Percentiles rank a stretch among this genome's conserved stretches.
These are phyloP conservation scores for Candida sanyaensis DNA, from an alignment of 1,139 yeast species.

Conservation along the genomic window DNA sequence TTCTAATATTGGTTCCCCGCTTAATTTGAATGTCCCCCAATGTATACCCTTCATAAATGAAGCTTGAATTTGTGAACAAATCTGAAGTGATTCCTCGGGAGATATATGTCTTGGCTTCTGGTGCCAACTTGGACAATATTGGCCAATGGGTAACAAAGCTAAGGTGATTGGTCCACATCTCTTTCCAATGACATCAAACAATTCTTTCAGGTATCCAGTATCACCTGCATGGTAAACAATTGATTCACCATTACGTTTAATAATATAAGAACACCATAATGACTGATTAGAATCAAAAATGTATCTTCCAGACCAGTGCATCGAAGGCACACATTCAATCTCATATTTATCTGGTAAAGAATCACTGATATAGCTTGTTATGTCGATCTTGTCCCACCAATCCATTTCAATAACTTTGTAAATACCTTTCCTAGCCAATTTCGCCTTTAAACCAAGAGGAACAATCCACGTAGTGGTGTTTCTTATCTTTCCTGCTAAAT, in stretches of 20 bases:
- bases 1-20: constrained; percentile 85
- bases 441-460: constrained; percentile 72
- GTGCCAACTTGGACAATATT: constrained; percentile 95
- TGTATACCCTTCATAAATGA: constrained; percentile 80
- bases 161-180: constrained; percentile 65
- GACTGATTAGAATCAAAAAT: constrained; percentile 76
- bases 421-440: constrained; percentile 57
- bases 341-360: constrained; percentile 59
- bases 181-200: constrained; percentile 65
- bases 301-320: constrained; percentile 96
- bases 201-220: constrained; percentile 79
- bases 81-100: constrained; percentile 73
- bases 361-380: constrained; percentile 35
- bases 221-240: constrained; percentile 91
- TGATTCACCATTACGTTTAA: constrained; percentile 66
- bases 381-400: constrained; percentile 82
- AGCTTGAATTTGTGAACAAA: constrained; percentile 64
- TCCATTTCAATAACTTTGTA: constrained; percentile 69
- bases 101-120: constrained; percentile 86
- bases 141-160: constrained; percentile 89
- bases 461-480: constrained; percentile 76
- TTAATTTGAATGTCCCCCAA: constrained; percentile 92
- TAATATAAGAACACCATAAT: constrained; percentile 84
- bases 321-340: constrained; percentile 87
- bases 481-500: constrained; percentile 58